These are phyloP conservation scores for Xylaria sp. DNA, from an alignment of 2,329 filamentous ascomycete genomes.

Conservation along the genomic window DNA sequence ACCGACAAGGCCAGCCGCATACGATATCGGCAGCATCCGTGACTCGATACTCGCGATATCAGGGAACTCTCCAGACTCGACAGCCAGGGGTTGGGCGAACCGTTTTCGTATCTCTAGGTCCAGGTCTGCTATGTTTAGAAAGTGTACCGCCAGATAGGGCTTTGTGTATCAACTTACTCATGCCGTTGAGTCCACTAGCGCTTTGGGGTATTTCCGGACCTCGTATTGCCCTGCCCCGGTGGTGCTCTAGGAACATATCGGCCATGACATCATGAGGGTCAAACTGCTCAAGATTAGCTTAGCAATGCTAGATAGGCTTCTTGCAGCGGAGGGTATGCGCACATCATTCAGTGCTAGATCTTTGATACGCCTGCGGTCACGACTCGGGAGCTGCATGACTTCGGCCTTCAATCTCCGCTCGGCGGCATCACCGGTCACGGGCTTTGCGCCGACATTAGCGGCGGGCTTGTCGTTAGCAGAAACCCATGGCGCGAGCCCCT, in stretches of 20 bases:
- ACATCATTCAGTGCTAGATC: constrained; percentile 72
- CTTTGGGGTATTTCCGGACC: constrained; percentile 72
- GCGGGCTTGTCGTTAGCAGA: constrained; percentile 76
- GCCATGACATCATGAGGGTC: constrained; percentile 66
- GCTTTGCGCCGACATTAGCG: constrained; percentile 67
- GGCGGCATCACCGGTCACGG: constrained; percentile 71
- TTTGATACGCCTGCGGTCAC: constrained; percentile 74
- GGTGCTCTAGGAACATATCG: constrained; percentile 63
- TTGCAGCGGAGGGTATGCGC: constrained; percentile 44
- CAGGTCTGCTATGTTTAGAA: constrained; percentile 60
- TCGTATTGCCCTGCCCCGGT: constrained; percentile 58
- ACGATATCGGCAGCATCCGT: constrained; percentile 75
- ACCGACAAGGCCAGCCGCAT: constrained; percentile 70
- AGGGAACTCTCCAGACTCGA: constrained; percentile 76
- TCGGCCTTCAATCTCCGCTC: constrained; percentile 74
- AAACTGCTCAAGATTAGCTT: constrained; percentile 54
- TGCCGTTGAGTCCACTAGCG: constrained; percentile 79
- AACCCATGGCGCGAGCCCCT: constrained; percentile 75
- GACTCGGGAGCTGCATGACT: constrained; percentile 75
- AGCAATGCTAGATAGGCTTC: constrained; percentile 35
- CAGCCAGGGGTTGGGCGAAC: constrained; percentile 70
- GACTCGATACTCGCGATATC: constrained; percentile 71
- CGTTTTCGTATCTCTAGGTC: constrained; percentile 75
- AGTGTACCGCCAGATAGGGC: neutral
- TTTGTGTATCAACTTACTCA: constrained; percentile 69